Percentiles rank a stretch among this genome's conserved stretches.
Conservation (phyloP, 192 early-diverging fungal genomes). For the Coemansia sp. region DNA sequence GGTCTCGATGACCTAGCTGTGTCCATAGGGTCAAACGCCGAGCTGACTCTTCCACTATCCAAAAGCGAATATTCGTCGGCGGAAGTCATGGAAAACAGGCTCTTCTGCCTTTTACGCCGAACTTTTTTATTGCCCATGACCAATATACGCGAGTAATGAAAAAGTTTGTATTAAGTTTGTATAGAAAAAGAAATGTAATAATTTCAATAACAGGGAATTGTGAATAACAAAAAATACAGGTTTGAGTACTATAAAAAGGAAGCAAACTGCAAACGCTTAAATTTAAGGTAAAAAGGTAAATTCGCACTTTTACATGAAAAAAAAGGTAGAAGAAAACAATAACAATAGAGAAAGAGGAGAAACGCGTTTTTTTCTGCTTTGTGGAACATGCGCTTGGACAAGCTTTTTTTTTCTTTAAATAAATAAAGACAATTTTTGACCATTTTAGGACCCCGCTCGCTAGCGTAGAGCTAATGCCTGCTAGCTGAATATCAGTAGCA, state of each 20-base stretch:
- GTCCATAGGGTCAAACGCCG: conserved; percentile 31
- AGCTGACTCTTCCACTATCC: conserved; percentile 31
- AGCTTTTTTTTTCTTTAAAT: too few relatives aligned
- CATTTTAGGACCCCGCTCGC: too few relatives aligned
- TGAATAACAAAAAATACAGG: too few relatives aligned
- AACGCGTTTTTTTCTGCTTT: background rate
- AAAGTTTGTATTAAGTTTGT: too few relatives aligned
- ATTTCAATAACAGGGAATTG: too few relatives aligned
- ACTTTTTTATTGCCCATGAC: conserved; percentile 34
- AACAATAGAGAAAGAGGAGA: background rate
- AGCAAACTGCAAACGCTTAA: background rate
- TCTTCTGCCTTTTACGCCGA: conserved; percentile 48
- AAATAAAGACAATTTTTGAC: too few relatives aligned
- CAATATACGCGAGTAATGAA: too few relatives aligned
- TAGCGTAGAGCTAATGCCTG: too few relatives aligned
- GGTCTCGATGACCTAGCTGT: conserved; percentile 8
- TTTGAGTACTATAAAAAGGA: background rate
- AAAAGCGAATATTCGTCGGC: conserved; percentile 46
- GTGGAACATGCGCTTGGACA: background rate
- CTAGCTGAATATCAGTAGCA: too few relatives aligned
- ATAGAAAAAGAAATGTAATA: background rate
- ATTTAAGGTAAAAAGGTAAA: background rate
- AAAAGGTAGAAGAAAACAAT: background rate
- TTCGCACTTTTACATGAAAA: background rate
- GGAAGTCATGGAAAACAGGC: conserved; percentile 53